Conservation (phyloP, 2,329 filamentous ascomycete genomes). For the Fusarium denticulatum region DNA sequence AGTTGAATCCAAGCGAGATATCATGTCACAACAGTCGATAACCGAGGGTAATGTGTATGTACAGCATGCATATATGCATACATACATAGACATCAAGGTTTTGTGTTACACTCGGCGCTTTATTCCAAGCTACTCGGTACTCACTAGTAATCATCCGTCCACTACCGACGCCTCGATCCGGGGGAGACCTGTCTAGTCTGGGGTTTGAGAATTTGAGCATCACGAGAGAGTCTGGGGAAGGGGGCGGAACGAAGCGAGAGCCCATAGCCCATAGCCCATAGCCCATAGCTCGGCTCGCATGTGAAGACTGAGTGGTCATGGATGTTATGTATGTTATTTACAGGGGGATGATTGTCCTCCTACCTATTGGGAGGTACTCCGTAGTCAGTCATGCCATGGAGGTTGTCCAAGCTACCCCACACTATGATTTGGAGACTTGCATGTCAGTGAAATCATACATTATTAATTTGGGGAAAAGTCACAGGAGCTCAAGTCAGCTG, state of each 20-base stretch:
- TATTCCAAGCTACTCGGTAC: conserved; percentile 6
- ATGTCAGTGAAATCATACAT: neutral
- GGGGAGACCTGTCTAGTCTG: conserved; percentile 3
- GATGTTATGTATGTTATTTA: neutral
- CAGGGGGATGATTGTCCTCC: neutral
- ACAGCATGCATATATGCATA: neutral
- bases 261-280: neutral
- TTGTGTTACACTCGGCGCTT: conserved; percentile 26
- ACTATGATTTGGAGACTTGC: neutral
- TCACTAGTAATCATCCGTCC: conserved; percentile 23
- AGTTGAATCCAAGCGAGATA: neutral
- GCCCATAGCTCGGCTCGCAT: conserved; percentile 17
- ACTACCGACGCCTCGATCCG: conserved; percentile 8
- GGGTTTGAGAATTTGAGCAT: conserved; percentile 4
- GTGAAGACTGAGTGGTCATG: conserved; percentile 1
- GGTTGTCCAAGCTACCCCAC: neutral
- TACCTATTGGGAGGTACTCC: neutral
- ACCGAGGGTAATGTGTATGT: neutral
- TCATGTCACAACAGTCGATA: conserved; percentile 14
- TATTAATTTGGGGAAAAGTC: neutral
- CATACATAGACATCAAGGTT: neutral
- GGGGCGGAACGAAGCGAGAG: conserved; percentile 4
- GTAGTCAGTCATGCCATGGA: neutral
- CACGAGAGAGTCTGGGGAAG: conserved; percentile 12
- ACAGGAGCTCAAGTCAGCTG: neutral